phyloP scores from a whole-genome alignment of 495 filamentous ascomycete genomes.

The Paragyromitra xinjiangensis region DNA sequence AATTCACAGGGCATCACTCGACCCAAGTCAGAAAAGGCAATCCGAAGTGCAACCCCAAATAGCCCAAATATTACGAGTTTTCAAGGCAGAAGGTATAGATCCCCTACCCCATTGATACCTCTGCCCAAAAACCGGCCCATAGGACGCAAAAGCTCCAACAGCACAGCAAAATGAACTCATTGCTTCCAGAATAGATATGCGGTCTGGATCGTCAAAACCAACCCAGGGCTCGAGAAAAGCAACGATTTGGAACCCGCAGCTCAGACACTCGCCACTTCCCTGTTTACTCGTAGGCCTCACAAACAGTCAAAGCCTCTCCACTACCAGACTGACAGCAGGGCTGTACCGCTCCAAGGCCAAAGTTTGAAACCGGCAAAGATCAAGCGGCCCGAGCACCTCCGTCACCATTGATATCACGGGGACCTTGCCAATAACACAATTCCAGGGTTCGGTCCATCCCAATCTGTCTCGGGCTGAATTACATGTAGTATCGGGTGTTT shows the following conservation, averaged over 20 bases:
- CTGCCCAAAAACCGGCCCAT: neutral
- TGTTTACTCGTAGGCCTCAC: neutral
- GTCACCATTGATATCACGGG: neutral
- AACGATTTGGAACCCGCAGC: neutral
- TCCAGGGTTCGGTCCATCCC: neutral
- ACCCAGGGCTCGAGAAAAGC: neutral
- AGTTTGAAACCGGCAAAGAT: neutral
- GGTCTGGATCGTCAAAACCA: neutral
- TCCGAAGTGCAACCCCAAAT: too few species aligned
- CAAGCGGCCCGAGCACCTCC: neutral
- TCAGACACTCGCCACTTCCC: neutral
- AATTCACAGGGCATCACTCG: too few species aligned
- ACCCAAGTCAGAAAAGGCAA: too few species aligned
- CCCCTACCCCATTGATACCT: neutral
- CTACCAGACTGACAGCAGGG: neutral
- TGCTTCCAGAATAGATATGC: neutral
- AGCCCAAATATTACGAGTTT: neutral
- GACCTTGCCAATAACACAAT: neutral
- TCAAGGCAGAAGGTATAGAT: neutral
- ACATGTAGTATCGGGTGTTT: neutral
- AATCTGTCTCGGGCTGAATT: neutral
- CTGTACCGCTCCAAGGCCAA: neutral
- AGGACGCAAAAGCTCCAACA: neutral
- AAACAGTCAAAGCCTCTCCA: neutral
- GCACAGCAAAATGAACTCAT: neutral